Evolutionary conservation across 768 basidiomycete species (phyloP).

Genomic region (Leucogyrophana mollusca): DNA sequence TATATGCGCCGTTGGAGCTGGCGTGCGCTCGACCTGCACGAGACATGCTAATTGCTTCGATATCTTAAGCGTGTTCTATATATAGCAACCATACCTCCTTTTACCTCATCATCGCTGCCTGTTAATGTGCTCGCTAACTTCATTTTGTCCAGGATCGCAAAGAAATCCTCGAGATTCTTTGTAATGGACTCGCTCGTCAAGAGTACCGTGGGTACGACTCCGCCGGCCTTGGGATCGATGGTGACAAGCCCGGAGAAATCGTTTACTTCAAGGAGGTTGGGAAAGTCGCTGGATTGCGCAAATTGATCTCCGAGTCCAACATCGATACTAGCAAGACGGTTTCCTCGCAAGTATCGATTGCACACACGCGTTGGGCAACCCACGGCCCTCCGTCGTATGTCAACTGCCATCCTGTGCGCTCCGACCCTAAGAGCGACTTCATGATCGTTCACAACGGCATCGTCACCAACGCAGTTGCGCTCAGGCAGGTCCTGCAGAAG

Average conservation of each 20-base stretch:
- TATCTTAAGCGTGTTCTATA: constrained; percentile 7
- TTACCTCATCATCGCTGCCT: neutral
- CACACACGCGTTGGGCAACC: constrained; percentile 99
- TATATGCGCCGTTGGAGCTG: constrained; percentile 7
- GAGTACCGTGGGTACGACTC: constrained; percentile 99
- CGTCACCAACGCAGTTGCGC: constrained; percentile 89
- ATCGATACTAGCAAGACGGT: constrained; percentile 76
- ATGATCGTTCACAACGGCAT: constrained; percentile 98
- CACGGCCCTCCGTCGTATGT: constrained; percentile 85
- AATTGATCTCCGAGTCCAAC: constrained; percentile 73
- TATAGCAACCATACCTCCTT: constrained; percentile 12
- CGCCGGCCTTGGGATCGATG: constrained; percentile 88
- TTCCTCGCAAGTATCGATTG: constrained; percentile 91
- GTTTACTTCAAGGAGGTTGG: constrained; percentile 97
- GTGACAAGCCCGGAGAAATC: constrained; percentile 76
- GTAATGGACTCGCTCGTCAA: constrained; percentile 87
- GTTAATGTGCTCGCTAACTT: constrained; percentile 9
- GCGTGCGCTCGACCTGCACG: neutral
- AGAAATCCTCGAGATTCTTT: constrained; percentile 87
- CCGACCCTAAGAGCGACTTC: constrained; percentile 80
- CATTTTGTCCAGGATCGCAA: constrained; percentile 65
- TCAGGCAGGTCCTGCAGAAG: constrained; percentile 91
- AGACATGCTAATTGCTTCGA: neutral
- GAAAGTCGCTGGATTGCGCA: constrained; percentile 91
- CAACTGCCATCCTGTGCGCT: constrained; percentile 96